Base-by-base conservation (phyloP, 441 rosid species). In the Croton setiger region DNA sequence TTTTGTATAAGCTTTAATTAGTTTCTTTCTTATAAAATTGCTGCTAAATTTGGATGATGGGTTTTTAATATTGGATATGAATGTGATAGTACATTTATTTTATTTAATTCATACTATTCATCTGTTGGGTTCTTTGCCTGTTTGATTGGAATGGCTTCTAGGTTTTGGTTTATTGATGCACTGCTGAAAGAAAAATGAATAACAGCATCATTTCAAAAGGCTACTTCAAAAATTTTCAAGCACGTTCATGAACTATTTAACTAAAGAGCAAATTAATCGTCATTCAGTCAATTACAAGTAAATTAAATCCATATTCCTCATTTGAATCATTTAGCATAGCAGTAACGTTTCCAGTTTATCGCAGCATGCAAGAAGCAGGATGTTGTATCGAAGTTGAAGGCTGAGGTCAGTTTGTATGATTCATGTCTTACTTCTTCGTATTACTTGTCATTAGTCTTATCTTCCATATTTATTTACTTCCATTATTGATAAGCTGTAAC, bases 351-450 rank as follows among this genome's bases (percentile, higher is more conserved):
- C 1, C 48, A 78, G 17, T 64, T 64, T 45, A 43, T 63, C 86
- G 80, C 86, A 94, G 99, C 78, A 41, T 85, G 96, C 86, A 94
- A 94, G 83, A 84, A 74, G 79, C 92, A 80, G 69, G 90, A 85
- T 69, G 89, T 77, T 45, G 56, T 71, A 17, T 81, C 90, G 60
- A 88, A 83, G 66, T 70, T 94, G 84, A 90, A 94, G 80, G 78
- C 78, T 31, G 99, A 92, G 98, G 99, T 94, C 70, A 53, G 91
- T 70, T 76, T 23, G 54, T 51, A n/a, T 35, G 64, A 31, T 37
- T 52, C 61, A 21, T 65, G 10, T 47, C 63, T 31, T 66, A 4
- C 45, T 17, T 11, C 23, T 51, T n/a, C 3, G 39, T 31, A 10
- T 12, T 7, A 13, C 5, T 47, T 17, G 51, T 12, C 43, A 33